Base-by-base conservation (phyloP, 768 basidiomycete species). In the Naganishia vaughanmartiniae region DNA sequence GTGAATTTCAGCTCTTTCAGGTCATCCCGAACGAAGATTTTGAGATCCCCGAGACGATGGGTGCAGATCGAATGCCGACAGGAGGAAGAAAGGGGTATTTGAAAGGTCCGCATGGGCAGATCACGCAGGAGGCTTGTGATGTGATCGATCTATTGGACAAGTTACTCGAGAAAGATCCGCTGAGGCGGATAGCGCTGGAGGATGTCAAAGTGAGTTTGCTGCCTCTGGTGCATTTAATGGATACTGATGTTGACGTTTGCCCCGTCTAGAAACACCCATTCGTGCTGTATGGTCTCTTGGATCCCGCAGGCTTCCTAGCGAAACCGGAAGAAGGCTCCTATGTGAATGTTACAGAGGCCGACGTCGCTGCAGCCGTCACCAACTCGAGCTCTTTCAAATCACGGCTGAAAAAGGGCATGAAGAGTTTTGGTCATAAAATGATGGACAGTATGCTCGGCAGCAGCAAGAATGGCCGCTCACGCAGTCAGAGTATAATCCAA, bases 11-110 rank as follows among this genome's bases (percentile, higher is more conserved):
- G 67, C 82, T 96, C 65, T 95, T 93, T 81, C 83, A 87, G 66
- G 85, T 89, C 55, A 94, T 96, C 34, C 89, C 90, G 72, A 87
- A 87, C 56, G 84, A 85, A 33, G 89, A 91, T 74, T 93, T 91
- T 86, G 80, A 83, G 12, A 85, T 90, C 0, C 86, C 87, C 0
- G 84, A 84, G 4, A 82, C 77, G 11, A 92, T 94, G 88, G 92
- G 93, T 17, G 82, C 83, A 54, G 92, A 96, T 76, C 72, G 75
- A 42, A 81, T 89, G 10, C 83, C 83, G 12, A 89, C 90, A 0
- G 88, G 89, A 6, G 89, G 87, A n/a, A 83, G 89, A 66, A 58
- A 54, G 15, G 71, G 63, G 12, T 63, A 66, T 24, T 65, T 72
- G 17, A 68, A 66, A 19, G 73, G 71, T 57, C 45, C 70, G 63